Evolutionary conservation across 352 stramenopile genomes (phyloP), one percentile per base, ranked within the genome.

Genomic region (Peronospora belbahrii): DNA sequence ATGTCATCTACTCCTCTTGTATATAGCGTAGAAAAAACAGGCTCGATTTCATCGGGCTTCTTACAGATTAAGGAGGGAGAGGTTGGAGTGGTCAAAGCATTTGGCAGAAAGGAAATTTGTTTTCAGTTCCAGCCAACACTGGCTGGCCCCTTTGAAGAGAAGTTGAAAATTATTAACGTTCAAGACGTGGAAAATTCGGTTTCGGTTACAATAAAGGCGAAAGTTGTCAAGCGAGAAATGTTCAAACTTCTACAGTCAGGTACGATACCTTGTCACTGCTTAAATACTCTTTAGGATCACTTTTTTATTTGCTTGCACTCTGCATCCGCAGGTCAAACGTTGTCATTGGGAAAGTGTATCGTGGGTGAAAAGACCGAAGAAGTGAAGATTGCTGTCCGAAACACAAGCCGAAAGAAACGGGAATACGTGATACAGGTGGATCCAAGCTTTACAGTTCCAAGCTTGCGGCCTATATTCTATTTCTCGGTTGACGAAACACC

Each of bases 401-500:
- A 95, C 36, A 95, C 76, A 8, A 95, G 83, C 48, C 75, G 78
- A 10, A 95, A 95, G 49, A 87, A 81, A 44, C 67, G 83, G 7
- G 83, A 95, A 40, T 95, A 95, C 36, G 74, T 88, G 19, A 91
- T 95, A 36, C 79, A 95, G 48, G 36, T 90, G 19, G 83, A 94
- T 37, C 67, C 78, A 18, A 58, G 38, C 4, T 93, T 91, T 41
- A 87, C 76, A 3, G 61, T 74, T 31, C 54, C 66, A 19, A 79
- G 37, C 28, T 53, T 94, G 36, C 75, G 75, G 6, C 78, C 83
- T 15, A 88, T 73, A 10, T 88, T 94, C 53, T 83, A 76, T 47
- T 94, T 94, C 44, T 77, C 70, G 10, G 48, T 94, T 19, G 81
- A 94, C 45, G 79, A 92, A 33, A 73, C 80, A 7, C 81, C 83